Conservation (phyloP, 2,329 filamentous ascomycete genomes). For the Fusarium piperis region DNA sequence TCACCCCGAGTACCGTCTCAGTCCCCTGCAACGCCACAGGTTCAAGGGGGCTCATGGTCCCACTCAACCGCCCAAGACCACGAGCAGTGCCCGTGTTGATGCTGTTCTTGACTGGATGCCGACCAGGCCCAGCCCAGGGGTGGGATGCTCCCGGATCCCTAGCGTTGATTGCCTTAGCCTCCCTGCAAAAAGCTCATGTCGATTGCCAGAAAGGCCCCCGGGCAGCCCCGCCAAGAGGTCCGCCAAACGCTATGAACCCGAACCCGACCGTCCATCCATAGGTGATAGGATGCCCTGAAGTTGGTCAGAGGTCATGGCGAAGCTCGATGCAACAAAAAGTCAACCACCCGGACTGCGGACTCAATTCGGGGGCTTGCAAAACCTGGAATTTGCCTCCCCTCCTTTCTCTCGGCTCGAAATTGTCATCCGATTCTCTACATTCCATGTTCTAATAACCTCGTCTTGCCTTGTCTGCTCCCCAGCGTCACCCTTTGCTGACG, state of each 20-base stretch:
- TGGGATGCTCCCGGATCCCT: constrained; percentile 19
- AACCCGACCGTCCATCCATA: constrained; percentile 2
- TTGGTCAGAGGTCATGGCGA: constrained; percentile 30
- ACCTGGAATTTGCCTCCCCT: constrained; percentile 19
- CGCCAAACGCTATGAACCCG: constrained; percentile 19
- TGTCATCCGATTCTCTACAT: constrained; percentile 30
- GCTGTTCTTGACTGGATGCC: constrained; percentile 1
- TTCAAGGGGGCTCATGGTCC: constrained; percentile 2
- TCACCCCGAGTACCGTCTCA: constrained; percentile 7
- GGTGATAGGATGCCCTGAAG: constrained; percentile 11
- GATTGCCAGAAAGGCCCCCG: constrained; percentile 17
- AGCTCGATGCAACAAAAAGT: constrained; percentile 32
- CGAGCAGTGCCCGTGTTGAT: not conserved
- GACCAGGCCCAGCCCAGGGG: constrained; percentile 5
- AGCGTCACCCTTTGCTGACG: constrained; percentile 12
- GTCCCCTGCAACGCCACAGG: constrained; percentile 33
- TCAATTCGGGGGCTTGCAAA: constrained; percentile 18
- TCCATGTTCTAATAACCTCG: constrained; percentile 29
- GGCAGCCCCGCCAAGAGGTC: constrained; percentile 23
- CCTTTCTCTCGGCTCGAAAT: constrained; percentile 17
- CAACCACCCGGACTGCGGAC: constrained; percentile 24
- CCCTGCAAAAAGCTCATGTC: constrained; percentile 16
- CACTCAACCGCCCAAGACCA: constrained; percentile 22
- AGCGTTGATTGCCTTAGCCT: constrained; percentile 23
- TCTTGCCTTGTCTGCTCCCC: constrained; percentile 5